These are phyloP conservation scores for Bisporella sp. DNA, from an alignment of 2,329 filamentous ascomycete species.

Conservation along the genomic window DNA sequence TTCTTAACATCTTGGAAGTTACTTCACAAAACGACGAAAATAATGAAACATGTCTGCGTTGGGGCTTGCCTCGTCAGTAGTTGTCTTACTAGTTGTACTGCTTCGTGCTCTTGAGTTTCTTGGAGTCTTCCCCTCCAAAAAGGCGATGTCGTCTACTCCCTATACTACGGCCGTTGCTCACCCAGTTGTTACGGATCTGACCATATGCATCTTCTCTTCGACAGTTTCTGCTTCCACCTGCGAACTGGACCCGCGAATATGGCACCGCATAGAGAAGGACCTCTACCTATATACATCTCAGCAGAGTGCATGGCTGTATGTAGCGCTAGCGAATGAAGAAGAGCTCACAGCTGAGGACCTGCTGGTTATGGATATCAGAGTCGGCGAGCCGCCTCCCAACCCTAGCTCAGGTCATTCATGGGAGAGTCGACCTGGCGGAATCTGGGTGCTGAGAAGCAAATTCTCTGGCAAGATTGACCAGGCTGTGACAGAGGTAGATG, in stretches of 20 bases:
- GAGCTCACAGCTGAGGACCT: constrained; percentile 50
- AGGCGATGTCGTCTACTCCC: constrained; percentile 14
- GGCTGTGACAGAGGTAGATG: constrained; percentile 58
- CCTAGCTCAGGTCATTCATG: constrained; percentile 46
- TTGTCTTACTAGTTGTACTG: constrained; percentile 12
- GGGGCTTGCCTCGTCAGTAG: constrained; percentile 1
- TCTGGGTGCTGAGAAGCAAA: constrained; percentile 49
- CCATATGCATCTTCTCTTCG: constrained; percentile 21
- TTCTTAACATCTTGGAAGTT: too few species aligned
- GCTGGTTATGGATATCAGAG: constrained; percentile 55
- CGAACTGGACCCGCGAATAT: constrained; percentile 29
- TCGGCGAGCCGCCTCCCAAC: constrained; percentile 50
- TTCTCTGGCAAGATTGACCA: constrained; percentile 36
- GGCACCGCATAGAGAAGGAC: constrained; percentile 63
- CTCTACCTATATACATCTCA: constrained; percentile 59
- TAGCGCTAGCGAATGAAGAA: constrained; percentile 60
- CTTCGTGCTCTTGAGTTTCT: constrained; percentile 13
- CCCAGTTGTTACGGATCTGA: constrained; percentile 29
- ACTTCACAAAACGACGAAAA: too few species aligned
- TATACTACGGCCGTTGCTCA: constrained; percentile 15
- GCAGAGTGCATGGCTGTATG: constrained; percentile 57
- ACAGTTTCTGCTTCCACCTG: constrained; percentile 18
- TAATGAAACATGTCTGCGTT: too few species aligned
- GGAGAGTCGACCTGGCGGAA: constrained; percentile 56
- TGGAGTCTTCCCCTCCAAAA: constrained; percentile 7